A percentile compares a stretch with the other conserved stretches of the same genome.
phyloP scores from a whole-genome alignment of 2,329 filamentous ascomycete species.

The Cryphonectria carpinicola region DNA sequence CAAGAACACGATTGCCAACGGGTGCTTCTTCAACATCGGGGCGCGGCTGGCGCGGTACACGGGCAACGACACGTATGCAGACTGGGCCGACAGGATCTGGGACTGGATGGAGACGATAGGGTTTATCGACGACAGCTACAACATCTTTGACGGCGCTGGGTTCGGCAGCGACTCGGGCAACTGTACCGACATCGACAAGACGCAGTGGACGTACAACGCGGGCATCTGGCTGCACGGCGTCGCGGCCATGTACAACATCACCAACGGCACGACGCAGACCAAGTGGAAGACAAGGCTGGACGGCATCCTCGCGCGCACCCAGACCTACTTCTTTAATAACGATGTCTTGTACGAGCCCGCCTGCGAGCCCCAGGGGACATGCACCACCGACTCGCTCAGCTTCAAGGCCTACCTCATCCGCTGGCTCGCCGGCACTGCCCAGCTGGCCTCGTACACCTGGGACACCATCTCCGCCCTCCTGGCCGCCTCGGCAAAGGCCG shows the following conservation, averaged over 20 bases:
- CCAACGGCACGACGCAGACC: slow-evolving; percentile 52
- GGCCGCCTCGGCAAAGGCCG: slow-evolving; percentile 43
- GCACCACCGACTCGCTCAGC: slow-evolving; percentile 58
- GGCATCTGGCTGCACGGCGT: slow-evolving; percentile 51
- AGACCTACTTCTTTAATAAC: slow-evolving; percentile 56
- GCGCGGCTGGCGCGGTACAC: slow-evolving; percentile 68
- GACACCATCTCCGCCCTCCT: slow-evolving; percentile 43
- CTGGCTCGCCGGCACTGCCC: slow-evolving; percentile 48
- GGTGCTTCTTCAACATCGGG: slow-evolving; percentile 52
- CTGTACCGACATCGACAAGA: slow-evolving; percentile 49
- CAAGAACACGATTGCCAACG: slow-evolving; percentile 54
- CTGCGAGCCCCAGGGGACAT: slow-evolving; percentile 53
- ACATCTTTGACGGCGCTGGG: slow-evolving; percentile 54
- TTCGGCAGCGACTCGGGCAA: slow-evolving; percentile 38
- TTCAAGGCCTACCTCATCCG: slow-evolving; percentile 64
- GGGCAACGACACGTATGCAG: slow-evolving; percentile 63
- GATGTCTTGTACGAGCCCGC: slow-evolving; percentile 61
- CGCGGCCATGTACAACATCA: slow-evolving; percentile 50
- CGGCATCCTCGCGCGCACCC: slow-evolving; percentile 52
- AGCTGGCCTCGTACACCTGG: slow-evolving; percentile 42
- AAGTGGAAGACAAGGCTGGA: slow-evolving; percentile 60
- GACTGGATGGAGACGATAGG: slow-evolving; percentile 52
- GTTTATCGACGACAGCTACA: slow-evolving; percentile 49
- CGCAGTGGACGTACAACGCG: slow-evolving; percentile 57
- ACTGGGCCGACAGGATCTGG: slow-evolving; percentile 63